Evolutionary conservation across 495 filamentous ascomycete species (phyloP), one percentile per base, ranked within the genome.

Genomic region (Annulohypoxylon moriforme): DNA sequence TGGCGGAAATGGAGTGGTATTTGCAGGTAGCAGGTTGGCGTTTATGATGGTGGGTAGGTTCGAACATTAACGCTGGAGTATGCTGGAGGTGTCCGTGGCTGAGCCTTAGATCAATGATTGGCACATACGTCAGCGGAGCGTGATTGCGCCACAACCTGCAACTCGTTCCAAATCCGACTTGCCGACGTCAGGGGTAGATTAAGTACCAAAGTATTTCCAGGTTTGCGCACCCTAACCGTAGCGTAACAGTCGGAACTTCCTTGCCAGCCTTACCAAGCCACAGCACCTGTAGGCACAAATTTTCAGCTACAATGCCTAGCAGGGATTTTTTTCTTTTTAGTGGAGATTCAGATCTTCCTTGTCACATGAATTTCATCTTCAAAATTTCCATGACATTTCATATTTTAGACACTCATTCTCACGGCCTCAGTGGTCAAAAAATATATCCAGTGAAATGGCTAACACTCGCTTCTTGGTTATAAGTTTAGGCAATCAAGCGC

Each of bases 401-500:
- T 3, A 18, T 44, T 8, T 9, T 7, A 18, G 13, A 16, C 40
- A 6, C 40, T 44, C 40, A 20, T 44, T 44, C 6, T 20, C 40
- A 42, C 6, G 4, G 27, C 46, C 8, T 25, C 31, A 49, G 14
- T 36, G n/a, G 33, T 42, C 33, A 33, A 63, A 58, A 40, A 13
- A 3, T 16, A 42, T 42, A 6, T 4, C 33, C 8, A 10, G 33
- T 1, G 14, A 38, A 14, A 49, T 79, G 76, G 69, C 75, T 7
- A 46, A 75, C 33, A 71, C 76, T 25, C 82, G 78, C 10, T 66
- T 88, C 79, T 63, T 91, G 79, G 60, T 86, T 58, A 46, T 86
- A 72, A 80, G 83, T 74, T 68, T 85, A 70, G 81, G 83, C 68
- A 82, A 85, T 67, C 78, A 80, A 53, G 76, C 83, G 14, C 81